Percentiles rank a stretch among this genome's conserved stretches.
Evolutionary conservation across 108 stramenopile genomes (phyloP).

Genomic region (Halocafeteria seosinensis): DNA sequence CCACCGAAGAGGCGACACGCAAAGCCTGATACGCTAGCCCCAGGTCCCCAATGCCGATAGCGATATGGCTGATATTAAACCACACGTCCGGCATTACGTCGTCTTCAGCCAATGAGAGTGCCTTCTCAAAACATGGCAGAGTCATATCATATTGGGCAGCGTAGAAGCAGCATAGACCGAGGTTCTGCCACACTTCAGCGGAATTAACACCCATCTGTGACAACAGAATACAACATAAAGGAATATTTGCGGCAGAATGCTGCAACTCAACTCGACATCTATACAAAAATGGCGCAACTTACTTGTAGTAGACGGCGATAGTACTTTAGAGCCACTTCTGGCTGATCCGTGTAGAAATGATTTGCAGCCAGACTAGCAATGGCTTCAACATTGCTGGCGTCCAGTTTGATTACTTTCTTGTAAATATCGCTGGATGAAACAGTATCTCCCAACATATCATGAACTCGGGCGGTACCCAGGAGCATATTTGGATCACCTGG

Average conservation of each 20-base stretch:
- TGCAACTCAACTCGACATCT: no score
- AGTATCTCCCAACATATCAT: constrained; percentile 34
- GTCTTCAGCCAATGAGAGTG: constrained; percentile 28
- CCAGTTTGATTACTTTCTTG: constrained; percentile 25
- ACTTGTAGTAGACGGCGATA: constrained; percentile 40
- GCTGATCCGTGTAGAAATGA: constrained; percentile 45
- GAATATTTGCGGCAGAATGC: no score
- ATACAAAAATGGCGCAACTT: no score
- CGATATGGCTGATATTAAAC: constrained; percentile 42
- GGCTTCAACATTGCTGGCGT: constrained; percentile 37
- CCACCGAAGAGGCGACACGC: constrained; percentile 29
- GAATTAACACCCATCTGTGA: constrained; percentile 38
- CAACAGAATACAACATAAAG: no score
- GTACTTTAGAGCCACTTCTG: constrained; percentile 41
- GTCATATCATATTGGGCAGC: constrained; percentile 45
- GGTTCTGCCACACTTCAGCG: constrained; percentile 44
- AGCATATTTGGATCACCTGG: constrained; percentile 21
- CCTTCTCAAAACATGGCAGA: constrained; percentile 39
- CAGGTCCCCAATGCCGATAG: constrained; percentile 38
- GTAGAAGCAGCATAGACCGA: constrained; percentile 44
- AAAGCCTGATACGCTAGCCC: constrained; percentile 43
- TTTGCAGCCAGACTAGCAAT: constrained; percentile 42
- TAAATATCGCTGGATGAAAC: constrained; percentile 14
- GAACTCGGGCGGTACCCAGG: constrained; percentile 30
- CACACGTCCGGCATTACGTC: constrained; percentile 30